phyloP scores from a whole-genome alignment of 2,329 filamentous ascomycete species.

The Aphanocladium album region DNA sequence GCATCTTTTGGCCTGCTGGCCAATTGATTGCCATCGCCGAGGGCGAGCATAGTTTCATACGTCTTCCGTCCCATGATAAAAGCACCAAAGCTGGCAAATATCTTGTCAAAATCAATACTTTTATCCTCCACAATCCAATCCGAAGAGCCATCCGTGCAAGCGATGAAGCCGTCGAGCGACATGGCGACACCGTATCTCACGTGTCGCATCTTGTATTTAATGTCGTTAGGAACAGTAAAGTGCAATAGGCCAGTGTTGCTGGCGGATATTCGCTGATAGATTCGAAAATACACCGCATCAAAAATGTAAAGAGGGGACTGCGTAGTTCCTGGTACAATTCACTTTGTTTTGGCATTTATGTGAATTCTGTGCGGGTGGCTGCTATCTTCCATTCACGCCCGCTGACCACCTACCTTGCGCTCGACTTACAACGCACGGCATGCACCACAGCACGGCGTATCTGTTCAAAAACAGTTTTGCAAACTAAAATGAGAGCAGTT shows the following conservation, averaged over 20 bases:
- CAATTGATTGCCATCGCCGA: constrained; percentile 21
- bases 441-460: too few species aligned
- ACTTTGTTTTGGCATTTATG: too few species aligned
- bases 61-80: constrained; percentile 34
- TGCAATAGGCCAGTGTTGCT: neutral
- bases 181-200: constrained; percentile 30
- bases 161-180: constrained; percentile 32
- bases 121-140: constrained; percentile 28
- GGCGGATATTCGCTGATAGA: too few species aligned
- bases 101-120: constrained; percentile 27
- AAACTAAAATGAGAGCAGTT: too few species aligned
- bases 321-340: too few species aligned
- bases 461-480: too few species aligned
- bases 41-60: constrained; percentile 24
- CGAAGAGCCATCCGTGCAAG: constrained; percentile 24
- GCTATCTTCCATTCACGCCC: too few species aligned
- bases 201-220: constrained; percentile 15
- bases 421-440: too few species aligned
- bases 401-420: too few species aligned
- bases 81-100: constrained; percentile 26
- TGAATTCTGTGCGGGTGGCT: too few species aligned
- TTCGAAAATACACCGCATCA: too few species aligned
- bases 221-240: neutral
- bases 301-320: too few species aligned
- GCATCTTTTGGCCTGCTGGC: constrained; percentile 15